Conservation (phyloP, 768 basidiomycete genomes). For the Galerina sulciceps region DNA sequence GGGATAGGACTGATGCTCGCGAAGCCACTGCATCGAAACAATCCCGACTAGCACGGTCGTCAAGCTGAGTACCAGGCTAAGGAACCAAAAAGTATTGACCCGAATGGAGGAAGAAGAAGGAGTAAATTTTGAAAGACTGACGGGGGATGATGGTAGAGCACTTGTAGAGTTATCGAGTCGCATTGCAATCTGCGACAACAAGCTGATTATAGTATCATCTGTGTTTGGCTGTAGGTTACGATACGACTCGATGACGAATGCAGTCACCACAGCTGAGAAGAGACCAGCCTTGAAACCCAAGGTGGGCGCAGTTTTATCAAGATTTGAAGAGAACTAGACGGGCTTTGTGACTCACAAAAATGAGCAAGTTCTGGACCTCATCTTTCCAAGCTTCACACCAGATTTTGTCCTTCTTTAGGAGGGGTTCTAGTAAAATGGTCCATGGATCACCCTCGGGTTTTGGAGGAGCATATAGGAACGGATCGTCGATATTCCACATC, state of each 20-base stretch:
- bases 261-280: conserved; percentile 27
- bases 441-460: conserved; percentile 9
- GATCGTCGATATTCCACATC: neutral
- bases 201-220: conserved; percentile 6
- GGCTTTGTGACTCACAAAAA: conserved; percentile 19
- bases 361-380: conserved; percentile 22
- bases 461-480: neutral
- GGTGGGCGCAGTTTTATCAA: neutral
- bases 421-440: conserved; percentile 2
- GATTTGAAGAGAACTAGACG: neutral
- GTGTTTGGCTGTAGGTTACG: conserved; percentile 19
- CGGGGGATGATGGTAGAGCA: neutral
- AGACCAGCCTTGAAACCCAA: conserved; percentile 21
- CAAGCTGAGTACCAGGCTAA: conserved; percentile 16
- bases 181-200: conserved; percentile 13
- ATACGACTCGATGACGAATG: conserved; percentile 15
- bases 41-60: conserved; percentile 14
- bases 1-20: conserved; percentile 13
- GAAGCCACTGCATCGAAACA: conserved; percentile 19
- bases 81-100: conserved; percentile 17
- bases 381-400: conserved; percentile 21
- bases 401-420: conserved; percentile 16
- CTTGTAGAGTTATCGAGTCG: conserved; percentile 2
- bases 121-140: neutral
- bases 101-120: conserved; percentile 5